Base-by-base conservation (phyloP, 768 basidiomycete genomes). In the Russula virescens region DNA sequence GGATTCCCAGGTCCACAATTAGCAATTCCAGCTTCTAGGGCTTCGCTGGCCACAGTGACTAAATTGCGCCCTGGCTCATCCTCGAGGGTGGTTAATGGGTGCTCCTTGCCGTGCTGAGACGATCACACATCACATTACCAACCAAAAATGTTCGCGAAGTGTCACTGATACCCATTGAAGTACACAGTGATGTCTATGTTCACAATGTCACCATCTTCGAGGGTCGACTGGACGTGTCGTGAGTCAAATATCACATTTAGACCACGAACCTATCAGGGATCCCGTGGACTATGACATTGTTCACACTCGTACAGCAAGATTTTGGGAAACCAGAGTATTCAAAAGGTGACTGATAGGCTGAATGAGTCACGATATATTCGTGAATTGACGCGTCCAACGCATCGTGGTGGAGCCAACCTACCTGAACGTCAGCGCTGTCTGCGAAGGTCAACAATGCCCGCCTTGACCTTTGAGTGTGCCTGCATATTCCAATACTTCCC, bases 301-400 rank as follows among this genome's bases (percentile, higher is more conserved):
- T 97, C 58, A 95, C 78, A 64, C 92, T 94, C 26, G 90, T 92
- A 70, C 90, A 92, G 69, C 88, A n/a, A n/a, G n/a, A n/a, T n/a
- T n/a, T n/a, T n/a, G n/a, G n/a, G n/a, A n/a, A n/a, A n/a, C n/a
- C n/a, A 11, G 77, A 75, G 71, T 95, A 96, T 0, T 78, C 79
- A 53, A 96, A 75, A 0, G 94, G 91, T 10, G 93, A 94, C 0
- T 94, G 94, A 72, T 96, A 97, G 8, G 91, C 94, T 25, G 79
- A 79, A 66, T 80, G 78, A 0, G 77, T 73, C 43, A 90, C 66
- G 61, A 94, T 88, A 62, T 82, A 85, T 7, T 87, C 78, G 61
- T 95, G 93, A 43, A 95, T 76, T 1, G 79, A 77, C 14, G 77
- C 74, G 71, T 97, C 93, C 55, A 97, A 85, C 13, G 74, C 74